Conservation (phyloP, 2,329 filamentous ascomycete species). For the Beauveria bassiana region DNA sequence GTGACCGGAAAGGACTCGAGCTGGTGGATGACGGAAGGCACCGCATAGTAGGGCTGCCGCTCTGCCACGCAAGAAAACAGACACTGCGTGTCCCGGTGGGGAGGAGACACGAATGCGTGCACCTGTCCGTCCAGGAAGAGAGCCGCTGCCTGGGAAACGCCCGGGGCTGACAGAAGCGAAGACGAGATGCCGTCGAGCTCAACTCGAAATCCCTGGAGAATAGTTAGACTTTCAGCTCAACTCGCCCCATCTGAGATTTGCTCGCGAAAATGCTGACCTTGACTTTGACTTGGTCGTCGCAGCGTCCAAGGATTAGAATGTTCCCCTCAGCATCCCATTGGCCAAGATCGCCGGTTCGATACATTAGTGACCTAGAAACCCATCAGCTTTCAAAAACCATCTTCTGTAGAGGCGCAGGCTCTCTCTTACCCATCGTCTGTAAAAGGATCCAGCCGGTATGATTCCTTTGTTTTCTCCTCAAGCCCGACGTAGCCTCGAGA, state of each 20-base stretch:
- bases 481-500: conserved; percentile 49
- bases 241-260: too few species aligned
- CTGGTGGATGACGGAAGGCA: conserved; percentile 38
- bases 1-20: conserved; percentile 41
- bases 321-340: conserved; percentile 45
- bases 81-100: conserved; percentile 25
- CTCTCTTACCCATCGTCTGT: conserved; percentile 36
- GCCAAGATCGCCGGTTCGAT: conserved; percentile 53
- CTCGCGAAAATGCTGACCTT: conserved; percentile 30
- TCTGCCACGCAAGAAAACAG: conserved; percentile 33
- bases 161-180: conserved; percentile 37
- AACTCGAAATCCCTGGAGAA: conserved; percentile 45
- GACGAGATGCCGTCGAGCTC: conserved; percentile 51
- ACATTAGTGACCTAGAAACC: conserved; percentile 38
- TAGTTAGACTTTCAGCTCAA: too few species aligned
- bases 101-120: conserved; percentile 41
- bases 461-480: conserved; percentile 39
- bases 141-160: conserved; percentile 39
- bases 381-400: not conserved
- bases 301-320: conserved; percentile 47
- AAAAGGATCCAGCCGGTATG: conserved; percentile 45
- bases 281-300: conserved; percentile 56
- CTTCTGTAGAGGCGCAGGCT: not conserved
- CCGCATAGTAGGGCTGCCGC: conserved; percentile 47
- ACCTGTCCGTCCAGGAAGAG: conserved; percentile 40